These are phyloP conservation scores for Glarea lozoyensis DNA, from an alignment of 495 filamentous ascomycete species.

Conservation along the genomic window DNA sequence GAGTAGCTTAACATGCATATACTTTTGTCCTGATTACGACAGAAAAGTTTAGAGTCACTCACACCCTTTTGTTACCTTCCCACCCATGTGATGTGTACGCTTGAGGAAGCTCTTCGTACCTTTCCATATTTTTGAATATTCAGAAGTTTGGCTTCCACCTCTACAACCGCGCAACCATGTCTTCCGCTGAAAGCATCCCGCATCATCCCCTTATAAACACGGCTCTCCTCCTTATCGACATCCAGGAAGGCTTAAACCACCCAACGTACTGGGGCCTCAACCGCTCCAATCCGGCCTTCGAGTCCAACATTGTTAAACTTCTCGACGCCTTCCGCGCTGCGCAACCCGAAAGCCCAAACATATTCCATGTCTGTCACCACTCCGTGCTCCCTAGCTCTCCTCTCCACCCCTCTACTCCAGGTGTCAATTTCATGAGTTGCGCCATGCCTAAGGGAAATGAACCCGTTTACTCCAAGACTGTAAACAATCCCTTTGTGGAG, in stretches of 20 bases:
- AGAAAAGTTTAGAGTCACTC: no score
- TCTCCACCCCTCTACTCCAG: conserved; percentile 26
- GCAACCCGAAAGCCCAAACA: conserved; percentile 13
- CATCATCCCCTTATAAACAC: conserved; percentile 23
- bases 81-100: no score
- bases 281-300: conserved; percentile 37
- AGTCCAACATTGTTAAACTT: conserved; percentile 33
- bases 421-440: conserved; percentile 29
- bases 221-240: conserved; percentile 49
- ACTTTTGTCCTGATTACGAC: no score
- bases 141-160: no score
- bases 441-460: conserved; percentile 31
- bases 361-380: conserved; percentile 41
- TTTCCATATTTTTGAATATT: no score
- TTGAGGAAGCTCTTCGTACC: no score
- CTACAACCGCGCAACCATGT: no score
- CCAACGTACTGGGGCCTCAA: conserved; percentile 24
- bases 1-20: no score
- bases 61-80: no score
- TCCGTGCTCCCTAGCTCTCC: conserved; percentile 25
- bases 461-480: conserved; percentile 34
- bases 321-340: conserved; percentile 31
- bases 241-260: conserved; percentile 40
- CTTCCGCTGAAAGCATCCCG: no score
- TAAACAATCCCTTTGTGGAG: conserved; percentile 41